Conservation (phyloP, 1,139 yeast species). For the Entelexis sorbosivorans region DNA sequence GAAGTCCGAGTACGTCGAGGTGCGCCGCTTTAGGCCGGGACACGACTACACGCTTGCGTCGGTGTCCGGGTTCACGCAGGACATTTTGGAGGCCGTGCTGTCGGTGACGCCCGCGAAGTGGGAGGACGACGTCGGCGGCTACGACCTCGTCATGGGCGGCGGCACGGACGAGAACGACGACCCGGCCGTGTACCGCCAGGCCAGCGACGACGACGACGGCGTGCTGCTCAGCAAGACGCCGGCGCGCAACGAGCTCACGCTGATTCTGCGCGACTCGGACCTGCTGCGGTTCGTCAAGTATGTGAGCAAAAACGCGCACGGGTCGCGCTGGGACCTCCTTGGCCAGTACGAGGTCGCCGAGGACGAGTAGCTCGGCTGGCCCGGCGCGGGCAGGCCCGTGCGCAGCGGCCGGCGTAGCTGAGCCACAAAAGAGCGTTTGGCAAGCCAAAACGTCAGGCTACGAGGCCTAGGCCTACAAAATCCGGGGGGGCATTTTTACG, state of each 20-base stretch:
- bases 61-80: slow-evolving; percentile 39
- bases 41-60: slow-evolving; percentile 89
- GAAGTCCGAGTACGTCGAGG: slow-evolving; percentile 54
- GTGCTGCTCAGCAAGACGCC: slow-evolving; percentile 76
- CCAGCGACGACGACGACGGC: slow-evolving; percentile 56
- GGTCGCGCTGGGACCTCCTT: slow-evolving; percentile 84
- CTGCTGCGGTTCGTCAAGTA: slow-evolving; percentile 86
- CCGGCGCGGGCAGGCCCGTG: too few relatives aligned
- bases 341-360: slow-evolving; percentile 67
- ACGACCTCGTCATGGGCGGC: slow-evolving; percentile 74
- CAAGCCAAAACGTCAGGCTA: too few relatives aligned
- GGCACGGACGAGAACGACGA: slow-evolving; percentile 40
- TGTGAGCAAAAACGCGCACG: slow-evolving; percentile 77
- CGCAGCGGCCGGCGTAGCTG: too few relatives aligned
- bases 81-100: slow-evolving; percentile 55
- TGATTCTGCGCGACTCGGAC: slow-evolving; percentile 73
- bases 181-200: slow-evolving; percentile 38
- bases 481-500: too few relatives aligned
- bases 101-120: slow-evolving; percentile 67
- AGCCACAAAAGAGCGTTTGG: too few relatives aligned
- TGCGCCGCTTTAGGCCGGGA: slow-evolving; percentile 90
- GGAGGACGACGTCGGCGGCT: slow-evolving; percentile 84
- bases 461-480: too few relatives aligned
- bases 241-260: slow-evolving; percentile 64
- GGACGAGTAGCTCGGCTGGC: slow-evolving; percentile 28